phyloP scores from a whole-genome alignment of 1,139 yeast genomes.

The Yamadazyma aaseri region DNA sequence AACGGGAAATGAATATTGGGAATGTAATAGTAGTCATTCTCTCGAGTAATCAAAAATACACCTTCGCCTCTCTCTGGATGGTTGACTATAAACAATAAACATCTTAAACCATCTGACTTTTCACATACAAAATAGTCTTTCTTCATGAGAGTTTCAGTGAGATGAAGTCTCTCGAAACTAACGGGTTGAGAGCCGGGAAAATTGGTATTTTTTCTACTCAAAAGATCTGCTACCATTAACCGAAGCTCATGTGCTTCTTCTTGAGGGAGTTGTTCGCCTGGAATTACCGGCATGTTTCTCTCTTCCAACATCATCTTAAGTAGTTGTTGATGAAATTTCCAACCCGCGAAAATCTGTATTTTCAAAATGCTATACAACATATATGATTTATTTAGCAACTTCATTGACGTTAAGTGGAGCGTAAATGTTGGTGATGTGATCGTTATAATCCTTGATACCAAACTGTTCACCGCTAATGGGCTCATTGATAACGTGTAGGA shows the following conservation, averaged over 20 bases:
- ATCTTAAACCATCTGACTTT: constrained; percentile 90
- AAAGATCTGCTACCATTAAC: constrained; percentile 65
- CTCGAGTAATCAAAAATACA: constrained; percentile 76
- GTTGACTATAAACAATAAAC: constrained; percentile 64
- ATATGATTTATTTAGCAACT: not conserved
- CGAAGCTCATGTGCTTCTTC: constrained; percentile 68
- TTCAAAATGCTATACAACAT: not conserved
- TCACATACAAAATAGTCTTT: constrained; percentile 85
- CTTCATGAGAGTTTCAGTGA: constrained; percentile 58
- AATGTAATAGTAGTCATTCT: constrained; percentile 78
- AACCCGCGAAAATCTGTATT: constrained; percentile 1
- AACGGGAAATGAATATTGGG: constrained; percentile 85
- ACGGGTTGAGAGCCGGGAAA: constrained; percentile 97
- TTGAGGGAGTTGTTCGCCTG: constrained; percentile 76
- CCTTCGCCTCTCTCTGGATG: constrained; percentile 77
- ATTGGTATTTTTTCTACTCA: constrained; percentile 49
- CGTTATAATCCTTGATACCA: constrained; percentile 31
- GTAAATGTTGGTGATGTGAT: constrained; percentile 17
- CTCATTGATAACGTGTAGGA: constrained; percentile 24
- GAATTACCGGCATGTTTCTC: constrained; percentile 76
- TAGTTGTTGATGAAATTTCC: not conserved
- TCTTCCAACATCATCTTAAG: constrained; percentile 32
- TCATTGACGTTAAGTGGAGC: constrained; percentile 2
- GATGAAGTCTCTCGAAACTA: constrained; percentile 76
- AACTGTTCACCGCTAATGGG: constrained; percentile 36